A percentile compares a stretch with the other conserved stretches of the same genome.
These are phyloP conservation scores for Triadica sebifera DNA, from an alignment of 345 rosid genomes.

Conservation along the genomic window DNA sequence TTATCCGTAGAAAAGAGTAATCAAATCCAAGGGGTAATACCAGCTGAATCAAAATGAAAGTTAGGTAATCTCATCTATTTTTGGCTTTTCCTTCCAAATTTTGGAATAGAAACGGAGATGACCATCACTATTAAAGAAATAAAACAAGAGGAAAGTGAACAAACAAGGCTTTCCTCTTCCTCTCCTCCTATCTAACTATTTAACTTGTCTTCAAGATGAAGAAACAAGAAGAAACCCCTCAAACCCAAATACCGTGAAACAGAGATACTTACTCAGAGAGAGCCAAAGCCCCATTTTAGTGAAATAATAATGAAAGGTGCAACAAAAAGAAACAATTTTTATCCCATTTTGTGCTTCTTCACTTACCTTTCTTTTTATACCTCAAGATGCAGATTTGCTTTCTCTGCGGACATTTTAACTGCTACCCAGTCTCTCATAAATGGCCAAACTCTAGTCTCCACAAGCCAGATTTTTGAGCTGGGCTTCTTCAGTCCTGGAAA, in stretches of 20 bases:
- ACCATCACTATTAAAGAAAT: background rate
- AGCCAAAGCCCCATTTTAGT: background rate
- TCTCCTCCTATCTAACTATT: constrained; percentile 17
- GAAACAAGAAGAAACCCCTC: constrained; percentile 6
- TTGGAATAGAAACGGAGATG: background rate
- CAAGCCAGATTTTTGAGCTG: constrained; percentile 52
- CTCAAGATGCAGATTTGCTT: constrained; percentile 32
- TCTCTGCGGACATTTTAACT: constrained; percentile 47
- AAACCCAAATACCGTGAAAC: constrained; percentile 4
- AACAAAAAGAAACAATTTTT: constrained; percentile 22
- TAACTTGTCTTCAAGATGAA: constrained; percentile 26
- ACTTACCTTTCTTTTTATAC: constrained; percentile 23
- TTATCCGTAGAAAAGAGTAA: too few relatives aligned
- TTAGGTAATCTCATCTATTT: constrained; percentile 4
- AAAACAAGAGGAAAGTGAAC: background rate
- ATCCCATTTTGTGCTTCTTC: constrained; percentile 27
- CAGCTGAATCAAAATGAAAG: background rate
- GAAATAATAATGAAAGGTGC: constrained; percentile 35
- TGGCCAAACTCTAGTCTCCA: constrained; percentile 56
- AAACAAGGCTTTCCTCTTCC: background rate
- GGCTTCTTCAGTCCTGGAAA: constrained; percentile 58
- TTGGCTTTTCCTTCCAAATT: background rate
- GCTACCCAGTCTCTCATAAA: constrained; percentile 35
- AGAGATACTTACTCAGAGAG: background rate
- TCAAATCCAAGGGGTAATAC: background rate